Conservation (phyloP, 192 early-diverging fungal genomes). For the Coemansia sp. region DNA sequence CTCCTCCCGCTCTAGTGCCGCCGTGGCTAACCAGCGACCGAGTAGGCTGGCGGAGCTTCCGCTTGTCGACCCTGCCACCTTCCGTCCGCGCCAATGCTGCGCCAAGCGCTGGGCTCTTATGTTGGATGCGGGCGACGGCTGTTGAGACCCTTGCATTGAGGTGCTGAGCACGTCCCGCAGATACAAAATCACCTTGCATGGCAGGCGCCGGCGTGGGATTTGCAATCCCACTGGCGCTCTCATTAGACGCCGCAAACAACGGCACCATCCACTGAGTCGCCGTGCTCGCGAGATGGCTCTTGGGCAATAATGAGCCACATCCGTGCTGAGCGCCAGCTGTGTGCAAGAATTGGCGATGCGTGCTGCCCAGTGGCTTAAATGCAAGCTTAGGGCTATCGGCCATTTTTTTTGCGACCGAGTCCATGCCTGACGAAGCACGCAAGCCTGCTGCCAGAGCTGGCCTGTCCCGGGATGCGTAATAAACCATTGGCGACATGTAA, state of each 20-base stretch:
- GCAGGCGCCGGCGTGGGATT: background rate
- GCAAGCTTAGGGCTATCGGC: background rate
- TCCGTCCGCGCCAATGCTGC: background rate
- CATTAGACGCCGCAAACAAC: background rate
- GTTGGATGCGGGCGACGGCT: background rate
- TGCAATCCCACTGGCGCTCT: background rate
- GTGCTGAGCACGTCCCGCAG: background rate
- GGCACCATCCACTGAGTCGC: background rate
- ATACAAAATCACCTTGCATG: background rate
- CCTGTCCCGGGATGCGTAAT: background rate
- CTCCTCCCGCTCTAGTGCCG: background rate
- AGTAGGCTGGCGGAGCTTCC: slow-evolving; percentile 36
- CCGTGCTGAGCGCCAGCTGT: background rate
- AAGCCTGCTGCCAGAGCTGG: background rate
- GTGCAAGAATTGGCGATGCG: background rate
- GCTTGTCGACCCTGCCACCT: slow-evolving; percentile 33
- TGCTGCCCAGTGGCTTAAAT: background rate
- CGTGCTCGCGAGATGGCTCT: background rate
- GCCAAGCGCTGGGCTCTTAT: background rate
- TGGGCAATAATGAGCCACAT: background rate
- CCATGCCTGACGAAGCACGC: background rate
- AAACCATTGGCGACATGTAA: slow-evolving; percentile 1
- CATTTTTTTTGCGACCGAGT: background rate
- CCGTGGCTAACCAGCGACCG: slow-evolving; percentile 21
- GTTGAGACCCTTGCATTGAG: background rate